These are phyloP conservation scores for Fraxinus sp. DNA, from an alignment of 305 asterid species.

Conservation along the genomic window DNA sequence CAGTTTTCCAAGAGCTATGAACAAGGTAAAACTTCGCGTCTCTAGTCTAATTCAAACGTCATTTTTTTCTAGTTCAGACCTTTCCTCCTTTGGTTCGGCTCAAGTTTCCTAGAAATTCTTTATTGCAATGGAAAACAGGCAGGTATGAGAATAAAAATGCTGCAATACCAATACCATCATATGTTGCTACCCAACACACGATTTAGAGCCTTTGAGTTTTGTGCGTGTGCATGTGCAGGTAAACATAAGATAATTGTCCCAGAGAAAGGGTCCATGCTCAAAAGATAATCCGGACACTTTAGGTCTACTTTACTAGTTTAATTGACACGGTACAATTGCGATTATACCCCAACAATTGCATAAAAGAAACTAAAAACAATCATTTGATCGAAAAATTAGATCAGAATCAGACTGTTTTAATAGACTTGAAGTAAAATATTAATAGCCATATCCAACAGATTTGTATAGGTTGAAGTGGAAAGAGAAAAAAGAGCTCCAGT, in stretches of 20 bases:
- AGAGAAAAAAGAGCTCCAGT: not conserved
- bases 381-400: not conserved
- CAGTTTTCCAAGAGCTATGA: conserved; percentile 29
- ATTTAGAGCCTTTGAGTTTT: not conserved
- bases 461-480: not conserved
- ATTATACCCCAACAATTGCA: not conserved
- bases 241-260: not conserved
- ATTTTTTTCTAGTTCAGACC: conserved; percentile 2
- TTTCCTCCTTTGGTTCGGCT: not conserved
- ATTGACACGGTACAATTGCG: not conserved
- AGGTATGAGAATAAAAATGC: not conserved
- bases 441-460: not conserved
- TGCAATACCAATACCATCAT: not conserved
- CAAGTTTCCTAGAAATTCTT: not conserved
- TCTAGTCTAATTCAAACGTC: conserved; percentile 6
- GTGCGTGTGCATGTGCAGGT: not conserved
- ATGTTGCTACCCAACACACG: not conserved
- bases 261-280: not conserved
- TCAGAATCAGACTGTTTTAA: not conserved
- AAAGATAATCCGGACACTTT: not conserved
- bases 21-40: not conserved
- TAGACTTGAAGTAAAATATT: not conserved
- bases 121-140: not conserved
- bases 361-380: conserved; percentile 6
- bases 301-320: not conserved